A percentile compares a stretch with the other conserved stretches of the same genome.
Conservation (phyloP, 176 grass and related monocot species). For the Raddia guianensis region DNA sequence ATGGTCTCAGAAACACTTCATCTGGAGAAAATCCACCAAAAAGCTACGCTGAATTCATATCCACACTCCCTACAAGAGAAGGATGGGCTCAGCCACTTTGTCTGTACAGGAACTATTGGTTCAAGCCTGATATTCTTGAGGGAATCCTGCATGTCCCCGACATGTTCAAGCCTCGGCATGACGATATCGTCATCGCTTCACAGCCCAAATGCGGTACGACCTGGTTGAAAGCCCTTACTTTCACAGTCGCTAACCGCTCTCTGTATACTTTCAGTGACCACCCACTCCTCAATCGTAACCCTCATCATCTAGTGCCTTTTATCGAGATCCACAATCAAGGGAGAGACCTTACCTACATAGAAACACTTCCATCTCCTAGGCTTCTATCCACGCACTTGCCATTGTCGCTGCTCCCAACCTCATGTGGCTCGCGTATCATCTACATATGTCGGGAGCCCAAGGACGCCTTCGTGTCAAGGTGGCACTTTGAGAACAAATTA, state of each 20-base stretch:
- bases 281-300: not conserved
- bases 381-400: not conserved
- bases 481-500: not conserved
- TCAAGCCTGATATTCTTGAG: too few species aligned
- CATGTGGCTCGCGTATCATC: not conserved
- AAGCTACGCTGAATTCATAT: not conserved
- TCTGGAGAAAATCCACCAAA: too few species aligned
- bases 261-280: not conserved
- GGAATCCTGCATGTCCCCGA: too few species aligned
- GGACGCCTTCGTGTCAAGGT: not conserved
- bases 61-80: slow-evolving; percentile 5
- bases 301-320: not conserved
- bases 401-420: not conserved
- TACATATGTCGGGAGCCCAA: slow-evolving; percentile 11
- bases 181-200: not conserved
- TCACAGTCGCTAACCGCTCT: not conserved
- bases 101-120: not conserved
- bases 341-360: not conserved
- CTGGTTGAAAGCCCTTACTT: slow-evolving; percentile 9
- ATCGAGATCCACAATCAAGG: not conserved
- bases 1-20: not conserved
- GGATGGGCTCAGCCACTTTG: not conserved
- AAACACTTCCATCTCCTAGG: not conserved
- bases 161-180: too few species aligned
- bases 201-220: slow-evolving; percentile 12